phyloP scores from a whole-genome alignment of 306 rosid genomes.

The Luffa aegyptiaca region DNA sequence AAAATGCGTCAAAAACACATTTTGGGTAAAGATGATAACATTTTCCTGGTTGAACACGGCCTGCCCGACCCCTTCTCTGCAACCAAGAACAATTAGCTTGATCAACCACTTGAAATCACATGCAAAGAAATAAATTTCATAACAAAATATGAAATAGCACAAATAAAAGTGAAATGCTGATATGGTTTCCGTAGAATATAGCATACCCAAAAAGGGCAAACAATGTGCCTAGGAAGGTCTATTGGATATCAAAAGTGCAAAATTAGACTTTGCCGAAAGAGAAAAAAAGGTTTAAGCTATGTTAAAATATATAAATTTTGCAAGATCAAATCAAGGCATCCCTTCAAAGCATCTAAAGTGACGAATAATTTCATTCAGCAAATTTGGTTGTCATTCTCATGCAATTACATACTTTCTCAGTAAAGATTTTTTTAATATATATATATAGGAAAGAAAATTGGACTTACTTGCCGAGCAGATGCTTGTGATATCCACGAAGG shows the following conservation, averaged over 20 bases:
- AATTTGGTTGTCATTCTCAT: background rate
- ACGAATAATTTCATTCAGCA: background rate
- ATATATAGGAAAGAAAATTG: background rate
- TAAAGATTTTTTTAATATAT: background rate
- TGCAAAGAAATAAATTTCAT: background rate
- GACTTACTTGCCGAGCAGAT: slow-evolving; percentile 87
- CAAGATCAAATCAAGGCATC: background rate
- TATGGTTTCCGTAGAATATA: background rate
- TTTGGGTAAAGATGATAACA: slow-evolving; percentile 89
- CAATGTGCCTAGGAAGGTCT: background rate
- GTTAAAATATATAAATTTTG: background rate
- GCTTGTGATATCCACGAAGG: slow-evolving; percentile 98
- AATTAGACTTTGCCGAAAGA: background rate
- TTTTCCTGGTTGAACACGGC: slow-evolving; percentile 96
- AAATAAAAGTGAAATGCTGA: background rate
- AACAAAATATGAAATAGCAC: background rate
- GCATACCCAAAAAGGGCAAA: background rate
- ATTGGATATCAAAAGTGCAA: background rate
- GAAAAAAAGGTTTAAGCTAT: background rate
- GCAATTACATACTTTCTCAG: background rate
- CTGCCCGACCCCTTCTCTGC: slow-evolving; percentile 98
- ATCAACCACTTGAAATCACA: slow-evolving; percentile 11
- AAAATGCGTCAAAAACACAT: slow-evolving; percentile 82
- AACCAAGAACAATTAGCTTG: slow-evolving; percentile 23
- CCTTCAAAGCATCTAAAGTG: background rate